Conservation (phyloP, 441 rosid genomes). For the Brassica balearica region DNA sequence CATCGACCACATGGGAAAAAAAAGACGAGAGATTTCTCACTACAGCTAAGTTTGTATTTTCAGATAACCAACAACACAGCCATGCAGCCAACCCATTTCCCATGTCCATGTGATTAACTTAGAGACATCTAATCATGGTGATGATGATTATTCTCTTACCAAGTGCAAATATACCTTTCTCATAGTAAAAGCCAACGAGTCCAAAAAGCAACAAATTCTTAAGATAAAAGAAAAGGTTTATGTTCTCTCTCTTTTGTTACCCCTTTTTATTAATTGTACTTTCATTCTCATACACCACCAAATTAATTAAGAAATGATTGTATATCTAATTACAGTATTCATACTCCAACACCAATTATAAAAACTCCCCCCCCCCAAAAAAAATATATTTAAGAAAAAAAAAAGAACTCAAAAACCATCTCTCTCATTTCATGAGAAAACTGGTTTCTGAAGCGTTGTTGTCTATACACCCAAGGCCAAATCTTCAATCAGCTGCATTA, state of each 20-base stretch:
- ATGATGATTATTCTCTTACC: slow-evolving; percentile 14
- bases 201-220: slow-evolving; percentile 15
- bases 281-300: slow-evolving; percentile 44
- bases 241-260: background rate
- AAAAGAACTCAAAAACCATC: slow-evolving; percentile 6
- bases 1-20: background rate
- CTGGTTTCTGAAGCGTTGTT: background rate
- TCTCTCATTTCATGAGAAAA: slow-evolving; percentile 25
- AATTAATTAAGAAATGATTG: slow-evolving; percentile 52
- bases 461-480: slow-evolving; percentile 41
- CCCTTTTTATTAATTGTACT: slow-evolving; percentile 32
- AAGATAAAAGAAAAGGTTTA: slow-evolving; percentile 27
- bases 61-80: slow-evolving; percentile 9
- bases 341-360: slow-evolving; percentile 50
- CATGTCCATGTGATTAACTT: slow-evolving; percentile 24
- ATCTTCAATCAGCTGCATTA: slow-evolving; percentile 43
- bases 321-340: slow-evolving; percentile 66
- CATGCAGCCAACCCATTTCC: slow-evolving; percentile 33
- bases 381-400: slow-evolving; percentile 34
- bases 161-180: slow-evolving; percentile 32
- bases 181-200: slow-evolving; percentile 26
- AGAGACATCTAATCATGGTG: slow-evolving; percentile 13
- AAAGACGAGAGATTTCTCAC: background rate
- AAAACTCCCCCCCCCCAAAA: slow-evolving; percentile 24
- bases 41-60: slow-evolving; percentile 38